Base-by-base conservation (phyloP, 805 yeast genomes). In the Kodamaea leandrae region DNA sequence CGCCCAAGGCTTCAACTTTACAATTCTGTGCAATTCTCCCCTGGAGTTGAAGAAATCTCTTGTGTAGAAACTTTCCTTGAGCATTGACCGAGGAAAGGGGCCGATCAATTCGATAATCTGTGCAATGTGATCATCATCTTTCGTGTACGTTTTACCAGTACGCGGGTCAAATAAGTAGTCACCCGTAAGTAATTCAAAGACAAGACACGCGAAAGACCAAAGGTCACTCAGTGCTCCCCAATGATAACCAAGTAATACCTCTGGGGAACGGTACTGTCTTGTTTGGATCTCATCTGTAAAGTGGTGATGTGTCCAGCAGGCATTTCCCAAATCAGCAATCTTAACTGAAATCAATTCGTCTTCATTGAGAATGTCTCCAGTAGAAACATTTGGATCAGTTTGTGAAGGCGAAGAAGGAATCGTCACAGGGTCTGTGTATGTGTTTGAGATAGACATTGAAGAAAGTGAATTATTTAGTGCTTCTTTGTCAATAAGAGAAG, bases 181-280 rank as follows among this genome's bases (percentile, higher is more conserved):
- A 3, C 98, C 98, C 0, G 99, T 91, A 32, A 91, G 63, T 17
- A 93, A 71, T 66, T 93, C 99, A 64, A 93, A 93, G 1, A 86
- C 71, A 54, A 93, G 65, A 64, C 98, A 90, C 0, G 95, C 97
- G 53, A 86, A 71, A n/a, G 96, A 86, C 99, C 99, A 93, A 36
- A 91, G 76, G 63, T 93, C 99, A 1, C 95, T 83, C 41, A 91
- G 81, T 39, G 96, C 89, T 1, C 99, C 99, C 99, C 99, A 93
- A 54, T 56, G 55, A 57, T 63, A 57, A 16, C 80, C 80, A 28
- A 82, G 55, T 4, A 82, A 66, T 2, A 80, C 75, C 51, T 82
- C 87, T 0, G 86, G 86, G 1, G 83, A 66, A 26, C 87, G 60
- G 53, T 81, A 81, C 51, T 81, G 86, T 43, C 87, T 59, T 2